Percentiles rank a stretch among this genome's conserved stretches.
Conservation (phyloP, 305 asterid species). For the Rubia occidens region DNA sequence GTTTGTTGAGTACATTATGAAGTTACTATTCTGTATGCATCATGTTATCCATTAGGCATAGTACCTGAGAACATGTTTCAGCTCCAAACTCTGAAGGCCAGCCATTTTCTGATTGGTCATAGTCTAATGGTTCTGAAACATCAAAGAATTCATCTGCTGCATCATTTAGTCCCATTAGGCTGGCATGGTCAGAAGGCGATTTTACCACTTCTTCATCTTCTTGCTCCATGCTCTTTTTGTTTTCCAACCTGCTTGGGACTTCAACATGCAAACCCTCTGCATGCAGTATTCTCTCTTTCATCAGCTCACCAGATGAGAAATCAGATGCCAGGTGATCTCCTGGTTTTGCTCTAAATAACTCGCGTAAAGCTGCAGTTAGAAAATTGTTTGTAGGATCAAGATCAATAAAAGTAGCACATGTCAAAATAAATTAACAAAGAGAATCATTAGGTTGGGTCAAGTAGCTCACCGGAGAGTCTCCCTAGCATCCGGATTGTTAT, state of each 20-base stretch:
- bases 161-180: constrained; percentile 78
- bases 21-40: not conserved
- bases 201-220: constrained; percentile 59
- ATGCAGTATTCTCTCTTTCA: constrained; percentile 34
- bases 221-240: constrained; percentile 37
- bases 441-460: not conserved
- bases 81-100: constrained; percentile 73
- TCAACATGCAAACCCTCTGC: constrained; percentile 48
- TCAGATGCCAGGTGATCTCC: constrained; percentile 46
- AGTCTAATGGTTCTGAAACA: constrained; percentile 80
- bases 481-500: constrained; percentile 87
- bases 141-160: constrained; percentile 86
- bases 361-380: constrained; percentile 63
- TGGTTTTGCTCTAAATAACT: constrained; percentile 69
- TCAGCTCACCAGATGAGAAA: constrained; percentile 73
- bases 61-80: constrained; percentile 70
- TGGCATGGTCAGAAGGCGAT: constrained; percentile 66
- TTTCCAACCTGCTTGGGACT: constrained; percentile 42
- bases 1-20: not conserved
- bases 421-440: constrained; percentile 12
- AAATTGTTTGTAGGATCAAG: not conserved
- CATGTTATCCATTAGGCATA: not conserved
- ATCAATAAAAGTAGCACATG: constrained; percentile 1
- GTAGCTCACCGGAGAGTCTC: constrained; percentile 70
- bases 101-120: constrained; percentile 61